A percentile compares a stretch with the other conserved stretches of the same genome.
Conservation (phyloP, 1,139 yeast species). For the Scheffersomyces titani region DNA sequence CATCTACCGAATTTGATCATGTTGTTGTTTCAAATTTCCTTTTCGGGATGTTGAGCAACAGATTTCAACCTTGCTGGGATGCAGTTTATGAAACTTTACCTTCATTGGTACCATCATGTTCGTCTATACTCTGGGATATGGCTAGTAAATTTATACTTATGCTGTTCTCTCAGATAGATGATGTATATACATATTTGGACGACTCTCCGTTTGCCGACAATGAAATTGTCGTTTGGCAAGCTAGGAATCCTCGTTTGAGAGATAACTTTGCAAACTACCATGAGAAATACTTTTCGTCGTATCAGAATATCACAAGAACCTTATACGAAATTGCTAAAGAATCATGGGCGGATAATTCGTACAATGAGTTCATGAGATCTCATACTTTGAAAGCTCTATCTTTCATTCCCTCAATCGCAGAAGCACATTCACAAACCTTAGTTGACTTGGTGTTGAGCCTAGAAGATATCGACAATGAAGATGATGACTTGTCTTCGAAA, state of each 20-base stretch:
- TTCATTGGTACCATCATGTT: slow-evolving; percentile 42
- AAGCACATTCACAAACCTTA: slow-evolving; percentile 54
- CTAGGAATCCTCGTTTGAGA: slow-evolving; percentile 30
- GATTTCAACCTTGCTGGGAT: slow-evolving; percentile 86
- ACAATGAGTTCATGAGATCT: slow-evolving; percentile 43
- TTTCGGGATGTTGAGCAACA: slow-evolving; percentile 73
- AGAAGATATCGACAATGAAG: slow-evolving; percentile 20
- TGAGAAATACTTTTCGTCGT: slow-evolving; percentile 21
- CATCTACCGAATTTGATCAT: slow-evolving; percentile 34
- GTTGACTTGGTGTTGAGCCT: slow-evolving; percentile 54
- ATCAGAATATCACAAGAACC: slow-evolving; percentile 24
- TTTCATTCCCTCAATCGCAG: slow-evolving; percentile 66
- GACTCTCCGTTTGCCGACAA: slow-evolving; percentile 18
- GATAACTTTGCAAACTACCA: slow-evolving; percentile 26
- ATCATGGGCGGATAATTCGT: slow-evolving; percentile 31
- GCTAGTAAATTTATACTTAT: slow-evolving; percentile 34
- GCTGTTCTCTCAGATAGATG: neutral
- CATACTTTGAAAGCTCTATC: slow-evolving; percentile 53
- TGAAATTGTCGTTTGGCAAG: slow-evolving; percentile 28
- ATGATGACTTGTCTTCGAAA: slow-evolving; percentile 7
- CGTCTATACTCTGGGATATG: slow-evolving; percentile 58
- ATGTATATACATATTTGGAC: slow-evolving; percentile 23
- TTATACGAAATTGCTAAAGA: slow-evolving; percentile 36
- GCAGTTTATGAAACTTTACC: slow-evolving; percentile 67
- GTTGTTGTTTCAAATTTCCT: slow-evolving; percentile 54